phyloP scores from a whole-genome alignment of 352 stramenopile species.

The Albugo laibachii region DNA sequence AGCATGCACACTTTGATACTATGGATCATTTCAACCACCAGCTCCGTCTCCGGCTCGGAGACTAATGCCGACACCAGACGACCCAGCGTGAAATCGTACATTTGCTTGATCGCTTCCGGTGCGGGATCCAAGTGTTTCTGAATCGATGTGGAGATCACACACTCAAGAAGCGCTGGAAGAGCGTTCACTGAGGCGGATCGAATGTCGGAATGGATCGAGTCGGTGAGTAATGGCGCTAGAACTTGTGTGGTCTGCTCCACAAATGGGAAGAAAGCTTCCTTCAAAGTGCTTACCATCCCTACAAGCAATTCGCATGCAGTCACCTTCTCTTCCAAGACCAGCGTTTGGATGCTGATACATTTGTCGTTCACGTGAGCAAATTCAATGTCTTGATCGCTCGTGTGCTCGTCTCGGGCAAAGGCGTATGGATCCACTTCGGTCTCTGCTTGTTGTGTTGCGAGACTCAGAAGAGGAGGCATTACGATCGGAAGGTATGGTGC shows the following conservation, averaged over 20 bases:
- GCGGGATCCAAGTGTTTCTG: conserved; percentile 3
- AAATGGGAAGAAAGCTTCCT: conserved; percentile 74
- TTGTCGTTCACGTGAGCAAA: conserved; percentile 70
- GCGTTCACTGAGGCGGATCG: conserved; percentile 53
- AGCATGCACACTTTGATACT: conserved; percentile 55
- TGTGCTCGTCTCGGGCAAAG: conserved; percentile 29
- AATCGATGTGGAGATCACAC: conserved; percentile 30
- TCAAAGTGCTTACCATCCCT: conserved; percentile 52
- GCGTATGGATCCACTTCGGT: conserved; percentile 27
- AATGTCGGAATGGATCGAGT: conserved; percentile 74
- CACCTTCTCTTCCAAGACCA: conserved; percentile 62
- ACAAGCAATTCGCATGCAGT: conserved; percentile 63
- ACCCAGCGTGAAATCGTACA: conserved; percentile 67
- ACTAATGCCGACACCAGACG: conserved; percentile 54
- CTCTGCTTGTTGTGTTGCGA: conserved; percentile 60
- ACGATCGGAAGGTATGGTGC: conserved; percentile 53
- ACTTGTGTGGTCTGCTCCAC: conserved; percentile 71
- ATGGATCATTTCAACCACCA: conserved; percentile 74
- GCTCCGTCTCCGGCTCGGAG: conserved; percentile 63
- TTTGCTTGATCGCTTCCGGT: conserved; percentile 49
- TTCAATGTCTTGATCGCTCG: conserved; percentile 57
- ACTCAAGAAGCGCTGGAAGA: conserved; percentile 60
- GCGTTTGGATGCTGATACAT: conserved; percentile 65
- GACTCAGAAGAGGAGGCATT: conserved; percentile 62
- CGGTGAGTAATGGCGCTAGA: conserved; percentile 54